phyloP scores from a whole-genome alignment of 257 asterid genomes.

The Nicotiana benthamiana region DNA sequence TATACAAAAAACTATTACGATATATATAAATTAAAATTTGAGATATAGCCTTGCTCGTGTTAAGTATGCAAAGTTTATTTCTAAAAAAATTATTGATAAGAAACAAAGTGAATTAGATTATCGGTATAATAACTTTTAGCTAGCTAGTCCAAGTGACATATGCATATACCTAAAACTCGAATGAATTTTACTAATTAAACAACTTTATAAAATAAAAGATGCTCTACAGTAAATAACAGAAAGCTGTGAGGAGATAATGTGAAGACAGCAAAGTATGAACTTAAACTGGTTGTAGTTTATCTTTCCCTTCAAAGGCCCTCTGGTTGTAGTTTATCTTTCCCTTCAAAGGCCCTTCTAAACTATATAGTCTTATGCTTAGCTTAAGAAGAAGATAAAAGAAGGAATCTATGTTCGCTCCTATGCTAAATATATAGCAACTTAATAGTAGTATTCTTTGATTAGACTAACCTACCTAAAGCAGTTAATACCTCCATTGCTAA shows the following conservation, averaged over 20 bases:
- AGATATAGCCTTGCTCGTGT: background rate
- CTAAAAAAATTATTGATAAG: background rate
- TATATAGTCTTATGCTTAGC: no score
- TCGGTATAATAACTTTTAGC: background rate
- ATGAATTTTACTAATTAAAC: background rate
- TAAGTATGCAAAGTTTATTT: background rate
- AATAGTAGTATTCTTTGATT: no score
- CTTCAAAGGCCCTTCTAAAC: no score
- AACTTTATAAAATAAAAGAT: background rate
- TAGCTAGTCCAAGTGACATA: background rate
- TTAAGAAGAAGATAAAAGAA: no score
- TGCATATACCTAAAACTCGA: no score
- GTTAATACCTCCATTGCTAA: no score
- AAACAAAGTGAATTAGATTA: background rate
- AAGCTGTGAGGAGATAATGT: background rate
- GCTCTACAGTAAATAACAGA: background rate
- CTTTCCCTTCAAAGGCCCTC: background rate
- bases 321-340: no score
- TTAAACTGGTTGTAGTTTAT: background rate
- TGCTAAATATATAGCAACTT: no score
- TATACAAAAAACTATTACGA: no score
- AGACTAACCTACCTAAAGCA: no score
- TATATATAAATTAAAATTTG: no score
- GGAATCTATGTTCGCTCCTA: no score
- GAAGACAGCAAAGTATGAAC: background rate